Base-by-base conservation (phyloP, 2,329 filamentous ascomycete genomes). In the Neophaeococcomyces mojaviensis region DNA sequence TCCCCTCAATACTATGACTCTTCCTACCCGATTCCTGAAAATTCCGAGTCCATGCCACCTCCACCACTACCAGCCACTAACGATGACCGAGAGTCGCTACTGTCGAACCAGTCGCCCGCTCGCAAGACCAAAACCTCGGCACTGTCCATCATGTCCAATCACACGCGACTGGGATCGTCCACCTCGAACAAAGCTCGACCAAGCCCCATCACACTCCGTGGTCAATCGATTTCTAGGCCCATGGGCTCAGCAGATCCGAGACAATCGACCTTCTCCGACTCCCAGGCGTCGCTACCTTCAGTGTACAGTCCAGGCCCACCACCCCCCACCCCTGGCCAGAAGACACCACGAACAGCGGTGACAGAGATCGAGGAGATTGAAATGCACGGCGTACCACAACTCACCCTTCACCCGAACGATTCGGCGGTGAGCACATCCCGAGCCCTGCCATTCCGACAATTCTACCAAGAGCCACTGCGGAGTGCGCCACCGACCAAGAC, bases 171-270 rank as follows among this genome's bases (percentile, higher is more conserved):
- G 4, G 65, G 70, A 7, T 71, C 54, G 56, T 61, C 57, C 51
- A 64, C 52, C 48, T 59, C 59, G 62, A 60, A 61, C 50, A 73
- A 70, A 52, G 64, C 69, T 53, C 68, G 71, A 39, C 67, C 67
- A 2, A 65, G 61, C 2, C 60, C 60, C 20, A 49, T 68, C 35
- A 61, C 63, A 6, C 61, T 79, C 37, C 73, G 74, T 43, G 76
- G 76, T 49, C 65, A 80, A 31, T 70, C 73, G 48, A 81, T 82
- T 54, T 78, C 75, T 16, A 69, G 73, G 6, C 77, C 77, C 1
- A 62, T 78, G 32, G 61, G 61, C 26, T 70, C 69, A 1, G 68
- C 69, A 9, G 68, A 71, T 13, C 64, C 67, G 19, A 65, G 66
- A 48, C 63, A 67, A 0, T 62, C 63, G 20, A 61, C 64, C 3